A percentile compares a stretch with the other conserved stretches of the same genome.
Evolutionary conservation across 2,329 filamentous ascomycete species (phyloP).

Genomic region (Polytolypa hystricis): DNA sequence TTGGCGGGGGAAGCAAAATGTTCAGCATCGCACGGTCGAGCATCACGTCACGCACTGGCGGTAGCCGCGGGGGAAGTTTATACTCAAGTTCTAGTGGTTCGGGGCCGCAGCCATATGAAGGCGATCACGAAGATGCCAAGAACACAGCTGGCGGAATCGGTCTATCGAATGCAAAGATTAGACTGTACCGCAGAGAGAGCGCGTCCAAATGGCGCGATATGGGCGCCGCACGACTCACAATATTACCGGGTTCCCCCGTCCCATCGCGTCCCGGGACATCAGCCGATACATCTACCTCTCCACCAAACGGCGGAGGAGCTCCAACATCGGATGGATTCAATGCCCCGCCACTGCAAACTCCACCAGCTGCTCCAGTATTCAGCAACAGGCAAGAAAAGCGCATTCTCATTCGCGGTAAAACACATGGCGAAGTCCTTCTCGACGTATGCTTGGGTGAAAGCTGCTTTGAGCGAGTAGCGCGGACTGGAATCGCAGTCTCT

Average conservation of each 20-base stretch:
- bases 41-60: conserved; percentile 47
- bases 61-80: conserved; percentile 42
- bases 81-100: conserved; percentile 47
- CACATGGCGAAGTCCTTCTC: conserved; percentile 55
- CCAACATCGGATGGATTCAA: conserved; percentile 7
- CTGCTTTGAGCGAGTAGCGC: conserved; percentile 73
- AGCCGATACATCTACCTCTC: conserved; percentile 43
- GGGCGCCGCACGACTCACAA: conserved; percentile 71
- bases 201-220: conserved; percentile 82
- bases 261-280: conserved; percentile 23
- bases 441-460: conserved; percentile 77
- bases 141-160: conserved; percentile 51
- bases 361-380: conserved; percentile 7
- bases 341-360: conserved; percentile 11
- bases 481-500: conserved; percentile 76
- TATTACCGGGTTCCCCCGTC: conserved; percentile 49
- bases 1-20: conserved; percentile 59
- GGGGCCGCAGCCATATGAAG: conserved; percentile 38
- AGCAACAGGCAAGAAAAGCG: conserved; percentile 69
- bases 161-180: conserved; percentile 62
- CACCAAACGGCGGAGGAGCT: conserved; percentile 5
- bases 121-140: conserved; percentile 37
- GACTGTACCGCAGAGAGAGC: conserved; percentile 68
- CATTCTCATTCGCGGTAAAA: conserved; percentile 64
- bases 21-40: conserved; percentile 80